phyloP scores from a whole-genome alignment of 164 flowering plant genomes.

The Berberis thunbergii region DNA sequence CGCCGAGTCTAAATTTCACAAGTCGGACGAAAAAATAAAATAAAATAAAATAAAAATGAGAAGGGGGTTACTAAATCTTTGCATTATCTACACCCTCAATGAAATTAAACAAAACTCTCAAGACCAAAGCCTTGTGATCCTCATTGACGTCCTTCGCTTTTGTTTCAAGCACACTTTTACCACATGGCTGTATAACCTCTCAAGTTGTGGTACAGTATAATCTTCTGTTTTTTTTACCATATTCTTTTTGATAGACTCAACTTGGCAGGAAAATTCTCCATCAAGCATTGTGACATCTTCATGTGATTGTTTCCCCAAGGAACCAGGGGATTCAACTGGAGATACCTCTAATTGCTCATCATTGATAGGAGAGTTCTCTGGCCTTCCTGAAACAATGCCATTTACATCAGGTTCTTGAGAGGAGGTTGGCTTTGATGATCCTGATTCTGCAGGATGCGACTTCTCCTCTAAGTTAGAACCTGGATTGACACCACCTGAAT shows the following conservation, averaged over 20 bases:
- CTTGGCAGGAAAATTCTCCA: slow-evolving; percentile 32
- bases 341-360: slow-evolving; percentile 15
- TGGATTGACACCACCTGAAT: slow-evolving; percentile 5
- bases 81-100: slow-evolving; percentile 30
- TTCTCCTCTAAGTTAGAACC: slow-evolving; percentile 36
- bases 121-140: slow-evolving; percentile 37
- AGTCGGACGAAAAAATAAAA: too few species aligned
- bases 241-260: slow-evolving; percentile 47
- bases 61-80: too few species aligned
- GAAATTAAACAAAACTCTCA: slow-evolving; percentile 50
- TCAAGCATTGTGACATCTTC: slow-evolving; percentile 41
- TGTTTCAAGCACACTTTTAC: slow-evolving; percentile 55
- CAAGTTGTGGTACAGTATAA: slow-evolving; percentile 80
- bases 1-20: too few species aligned
- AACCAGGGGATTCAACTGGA: slow-evolving; percentile 14
- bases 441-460: slow-evolving; percentile 15
- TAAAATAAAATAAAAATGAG: too few species aligned
- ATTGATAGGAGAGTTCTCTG: slow-evolving; percentile 17
- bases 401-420: slow-evolving; percentile 32
- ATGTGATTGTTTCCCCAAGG: slow-evolving; percentile 10
- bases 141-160: slow-evolving; percentile 21
- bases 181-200: slow-evolving; percentile 67
- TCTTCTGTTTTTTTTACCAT: slow-evolving; percentile 46
- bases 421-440: slow-evolving; percentile 14
- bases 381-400: slow-evolving; percentile 17